phyloP scores from a whole-genome alignment of 805 yeast species.

The Saturnispora hagleri region DNA sequence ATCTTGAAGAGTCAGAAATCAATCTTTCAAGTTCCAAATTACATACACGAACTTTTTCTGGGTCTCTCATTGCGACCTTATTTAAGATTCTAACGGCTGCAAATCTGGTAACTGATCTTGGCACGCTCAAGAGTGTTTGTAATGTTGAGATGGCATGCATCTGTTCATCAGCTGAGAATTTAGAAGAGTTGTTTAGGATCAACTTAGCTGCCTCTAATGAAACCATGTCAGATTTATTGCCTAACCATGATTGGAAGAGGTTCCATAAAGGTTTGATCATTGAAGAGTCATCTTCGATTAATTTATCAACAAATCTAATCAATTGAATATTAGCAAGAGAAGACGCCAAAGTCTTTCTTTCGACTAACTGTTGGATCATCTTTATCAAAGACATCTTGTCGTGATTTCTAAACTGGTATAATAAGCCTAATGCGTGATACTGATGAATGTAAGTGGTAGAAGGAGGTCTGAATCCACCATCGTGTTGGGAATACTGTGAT shows the following conservation, averaged over 20 bases:
- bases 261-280: constrained; percentile 51
- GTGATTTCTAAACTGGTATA: constrained; percentile 79
- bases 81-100: constrained; percentile 89
- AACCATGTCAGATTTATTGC: constrained; percentile 80
- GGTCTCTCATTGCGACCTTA: constrained; percentile 71
- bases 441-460: constrained; percentile 76
- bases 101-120: constrained; percentile 82
- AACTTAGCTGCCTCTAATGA: constrained; percentile 87
- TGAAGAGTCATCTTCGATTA: constrained; percentile 63
- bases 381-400: constrained; percentile 93
- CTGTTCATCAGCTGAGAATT: constrained; percentile 55
- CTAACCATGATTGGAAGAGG: constrained; percentile 59
- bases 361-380: constrained; percentile 67
- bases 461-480: constrained; percentile 46
- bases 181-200: constrained; percentile 40
- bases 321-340: constrained; percentile 81
- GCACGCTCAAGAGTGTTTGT: constrained; percentile 72
- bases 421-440: constrained; percentile 89
- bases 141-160: constrained; percentile 64
- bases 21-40: constrained; percentile 79
- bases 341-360: constrained; percentile 54
- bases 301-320: constrained; percentile 70
- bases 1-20: constrained; percentile 81
- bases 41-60: constrained; percentile 70
- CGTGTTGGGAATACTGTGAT: constrained; percentile 43